A percentile compares a stretch with the other conserved stretches of the same genome.
phyloP scores from a whole-genome alignment of 2,329 filamentous ascomycete species.

The Aspergillus tubingensis region DNA sequence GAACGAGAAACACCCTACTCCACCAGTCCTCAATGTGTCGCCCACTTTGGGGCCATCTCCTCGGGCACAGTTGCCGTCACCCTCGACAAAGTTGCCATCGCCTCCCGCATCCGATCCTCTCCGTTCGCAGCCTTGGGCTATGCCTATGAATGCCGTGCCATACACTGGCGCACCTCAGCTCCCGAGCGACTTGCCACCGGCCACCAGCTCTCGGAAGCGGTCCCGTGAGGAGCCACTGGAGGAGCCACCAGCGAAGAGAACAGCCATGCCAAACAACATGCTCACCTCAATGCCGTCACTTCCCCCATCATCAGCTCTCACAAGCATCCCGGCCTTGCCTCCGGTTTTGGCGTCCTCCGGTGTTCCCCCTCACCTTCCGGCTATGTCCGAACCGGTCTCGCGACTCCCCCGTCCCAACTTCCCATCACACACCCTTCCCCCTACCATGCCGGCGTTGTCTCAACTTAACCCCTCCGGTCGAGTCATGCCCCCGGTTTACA shows the following conservation, averaged over 20 bases:
- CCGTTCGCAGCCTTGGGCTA: slow-evolving; percentile 32
- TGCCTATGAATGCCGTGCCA: slow-evolving; percentile 27
- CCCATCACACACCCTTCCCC: slow-evolving; percentile 53
- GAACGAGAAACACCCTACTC: slow-evolving; percentile 32
- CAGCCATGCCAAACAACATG: slow-evolving; percentile 29
- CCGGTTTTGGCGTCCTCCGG: slow-evolving; percentile 38
- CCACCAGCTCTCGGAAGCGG: slow-evolving; percentile 55
- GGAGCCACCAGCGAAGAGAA: slow-evolving; percentile 61
- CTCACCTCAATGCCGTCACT: slow-evolving; percentile 28
- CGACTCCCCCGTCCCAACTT: slow-evolving; percentile 72
- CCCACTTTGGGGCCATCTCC: slow-evolving; percentile 39
- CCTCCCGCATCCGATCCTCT: slow-evolving; percentile 38
- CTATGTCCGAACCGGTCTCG: slow-evolving; percentile 41
- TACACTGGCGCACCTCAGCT: slow-evolving; percentile 28
- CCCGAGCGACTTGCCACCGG: slow-evolving; percentile 24
- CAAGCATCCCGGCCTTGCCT: slow-evolving; percentile 34
- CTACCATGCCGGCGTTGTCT: slow-evolving; percentile 42
- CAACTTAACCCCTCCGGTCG: slow-evolving; percentile 67
- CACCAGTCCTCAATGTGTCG: slow-evolving; percentile 35
- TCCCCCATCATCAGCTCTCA: slow-evolving; percentile 27
- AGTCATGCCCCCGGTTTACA: slow-evolving; percentile 75
- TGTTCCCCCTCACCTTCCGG: slow-evolving; percentile 36
- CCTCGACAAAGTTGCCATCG: slow-evolving; percentile 44
- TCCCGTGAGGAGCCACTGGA: slow-evolving; percentile 56
- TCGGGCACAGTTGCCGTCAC: slow-evolving; percentile 29